Evolutionary conservation across 1,139 yeast genomes (phyloP), one percentile per base, ranked within the genome.

Genomic region (Meyerozyma smithsonii): DNA sequence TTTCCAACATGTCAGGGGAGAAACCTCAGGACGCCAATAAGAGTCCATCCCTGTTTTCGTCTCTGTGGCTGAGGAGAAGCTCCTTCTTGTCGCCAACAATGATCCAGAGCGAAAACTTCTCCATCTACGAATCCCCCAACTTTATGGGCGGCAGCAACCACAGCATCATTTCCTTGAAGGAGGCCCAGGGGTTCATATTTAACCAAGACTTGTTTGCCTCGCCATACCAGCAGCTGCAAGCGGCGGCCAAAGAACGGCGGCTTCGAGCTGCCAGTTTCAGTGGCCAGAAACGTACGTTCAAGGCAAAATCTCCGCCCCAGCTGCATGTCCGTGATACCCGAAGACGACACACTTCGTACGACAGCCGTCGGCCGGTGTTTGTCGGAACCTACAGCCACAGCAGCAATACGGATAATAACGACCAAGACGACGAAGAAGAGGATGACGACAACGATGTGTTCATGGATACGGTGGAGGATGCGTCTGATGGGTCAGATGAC

Each of bases 191-290:
- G 5, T 84, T 83, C 51, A 62, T 77, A 15, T 84, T 86, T 73
- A 84, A 84, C 57, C 88, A 81, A 50, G 87, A 81, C 50, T 62
- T 83, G 42, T 83, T 82, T 66, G 88, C 85, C 8, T 70, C 81
- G 7, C 77, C 81, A 7, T 79, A 76, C 52, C 84, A 79, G 48
- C 88, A 81, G 49, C 74, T 69, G 51, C 57, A 73, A 38, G 70
- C 79, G 1, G 47, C 66, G 3, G 64, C 73, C 1, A 67, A 61
- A 41, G 78, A 70, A 42, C 52, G 59, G 39, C 63, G 57, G 39
- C 47, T 51, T 23, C 52, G 69, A 28, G 59, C 63, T 12, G 42
- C 52, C 35, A 58, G 65, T 42, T 56, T 50, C 39, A 42, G 53
- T 8, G 48, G 40, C 23, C 30, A 41, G 5, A 38, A 46, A 33